Evolutionary conservation across 2,329 filamentous ascomycete species (phyloP).

Genomic region (Aspergillus chevalieri): DNA sequence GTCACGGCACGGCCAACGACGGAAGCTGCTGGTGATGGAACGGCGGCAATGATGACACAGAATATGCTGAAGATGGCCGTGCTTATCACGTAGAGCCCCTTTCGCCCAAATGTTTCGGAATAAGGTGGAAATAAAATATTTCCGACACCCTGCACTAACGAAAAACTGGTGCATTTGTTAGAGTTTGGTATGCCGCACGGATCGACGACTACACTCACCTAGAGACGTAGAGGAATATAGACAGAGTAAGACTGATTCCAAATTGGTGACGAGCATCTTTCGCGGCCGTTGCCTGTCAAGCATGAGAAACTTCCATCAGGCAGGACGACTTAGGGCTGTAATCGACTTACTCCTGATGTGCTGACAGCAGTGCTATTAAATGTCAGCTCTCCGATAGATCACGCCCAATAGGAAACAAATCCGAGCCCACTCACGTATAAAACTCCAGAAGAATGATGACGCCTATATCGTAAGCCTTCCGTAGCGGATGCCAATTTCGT

Average conservation of each 20-base stretch:
- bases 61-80: conserved; percentile 16
- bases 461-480: conserved; percentile 18
- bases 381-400: not conserved
- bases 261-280: conserved; percentile 10
- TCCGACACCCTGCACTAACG: conserved; percentile 21
- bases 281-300: conserved; percentile 10
- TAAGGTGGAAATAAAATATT: conserved; percentile 25
- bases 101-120: conserved; percentile 30
- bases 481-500: conserved; percentile 14
- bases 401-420: not conserved
- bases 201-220: conserved; percentile 5
- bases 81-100: conserved; percentile 23
- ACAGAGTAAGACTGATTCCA: conserved; percentile 8
- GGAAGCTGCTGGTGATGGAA: conserved; percentile 27
- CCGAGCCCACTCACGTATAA: conserved; percentile 15
- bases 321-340: not conserved
- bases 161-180: conserved; percentile 9
- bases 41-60: conserved; percentile 30
- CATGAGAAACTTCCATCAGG: conserved; percentile 1
- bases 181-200: not conserved
- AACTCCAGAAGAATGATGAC: conserved; percentile 19
- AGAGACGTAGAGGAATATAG: conserved; percentile 15
- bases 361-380: not conserved
- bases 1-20: conserved; percentile 36
- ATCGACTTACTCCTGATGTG: not conserved